Percentiles rank a stretch among this genome's conserved stretches.
phyloP scores from a whole-genome alignment of 1,284 basidiomycete genomes.

The Coniferiporia weirii region DNA sequence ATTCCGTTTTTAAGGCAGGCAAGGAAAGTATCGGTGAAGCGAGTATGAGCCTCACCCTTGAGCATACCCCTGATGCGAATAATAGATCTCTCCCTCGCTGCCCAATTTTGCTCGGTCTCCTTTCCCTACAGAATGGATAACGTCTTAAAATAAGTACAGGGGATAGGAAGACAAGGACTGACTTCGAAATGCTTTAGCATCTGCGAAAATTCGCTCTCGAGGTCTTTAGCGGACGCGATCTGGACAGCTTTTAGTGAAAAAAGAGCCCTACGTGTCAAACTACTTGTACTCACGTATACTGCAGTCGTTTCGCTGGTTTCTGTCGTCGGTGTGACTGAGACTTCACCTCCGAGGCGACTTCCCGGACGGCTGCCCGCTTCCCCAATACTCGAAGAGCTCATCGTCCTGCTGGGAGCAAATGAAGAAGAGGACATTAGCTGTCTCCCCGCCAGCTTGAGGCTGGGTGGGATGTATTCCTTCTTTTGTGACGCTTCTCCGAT shows the following conservation, averaged over 20 bases:
- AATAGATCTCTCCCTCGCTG: constrained; percentile 74
- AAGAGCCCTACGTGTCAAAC: constrained; percentile 6
- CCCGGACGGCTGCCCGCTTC: constrained; percentile 14
- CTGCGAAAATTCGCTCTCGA: constrained; percentile 77
- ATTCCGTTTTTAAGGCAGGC: constrained; percentile 70
- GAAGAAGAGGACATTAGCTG: constrained; percentile 36
- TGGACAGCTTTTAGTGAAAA: constrained; percentile 31
- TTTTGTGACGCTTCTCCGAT: constrained; percentile 46
- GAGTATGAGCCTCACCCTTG: constrained; percentile 72
- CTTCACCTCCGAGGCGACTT: constrained; percentile 5
- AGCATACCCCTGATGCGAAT: constrained; percentile 88
- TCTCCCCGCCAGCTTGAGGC: constrained; percentile 53
- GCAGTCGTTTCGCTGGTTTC: constrained; percentile 11
- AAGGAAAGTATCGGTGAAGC: constrained; percentile 73
- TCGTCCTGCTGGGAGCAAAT: constrained; percentile 38
- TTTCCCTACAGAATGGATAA: constrained; percentile 55
- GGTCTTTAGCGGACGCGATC: constrained; percentile 80
- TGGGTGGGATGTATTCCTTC: constrained; percentile 70
- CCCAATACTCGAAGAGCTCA: constrained; percentile 36
- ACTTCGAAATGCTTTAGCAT: constrained; percentile 84
- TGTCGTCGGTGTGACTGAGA: constrained; percentile 14
- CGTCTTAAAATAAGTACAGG: not conserved
- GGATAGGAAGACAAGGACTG: constrained; percentile 19
- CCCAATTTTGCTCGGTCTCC: constrained; percentile 98
- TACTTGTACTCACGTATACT: constrained; percentile 14